These are phyloP conservation scores for Gloeopeniophorella convolvens DNA, from an alignment of 768 basidiomycete species.

Conservation along the genomic window DNA sequence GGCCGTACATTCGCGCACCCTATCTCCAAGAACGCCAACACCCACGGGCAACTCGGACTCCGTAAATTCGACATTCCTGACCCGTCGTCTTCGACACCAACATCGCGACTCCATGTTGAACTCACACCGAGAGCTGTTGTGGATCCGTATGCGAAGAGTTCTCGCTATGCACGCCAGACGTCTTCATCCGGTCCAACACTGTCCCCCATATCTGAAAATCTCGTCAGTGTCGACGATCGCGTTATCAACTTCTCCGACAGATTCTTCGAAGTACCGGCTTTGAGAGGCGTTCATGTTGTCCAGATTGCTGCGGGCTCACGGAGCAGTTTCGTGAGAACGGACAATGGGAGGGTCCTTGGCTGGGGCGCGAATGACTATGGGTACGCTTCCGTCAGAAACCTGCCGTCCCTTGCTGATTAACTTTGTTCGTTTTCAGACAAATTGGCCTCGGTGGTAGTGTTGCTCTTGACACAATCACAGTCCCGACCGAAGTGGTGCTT, in stretches of 20 bases:
- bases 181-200: constrained; percentile 31
- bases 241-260: constrained; percentile 60
- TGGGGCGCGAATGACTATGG: constrained; percentile 91
- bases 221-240: constrained; percentile 28
- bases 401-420: neutral
- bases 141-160: constrained; percentile 44
- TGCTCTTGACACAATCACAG: constrained; percentile 57
- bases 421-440: constrained; percentile 44
- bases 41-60: constrained; percentile 78
- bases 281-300: constrained; percentile 54
- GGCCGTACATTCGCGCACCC: constrained; percentile 81
- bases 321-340: constrained; percentile 67
- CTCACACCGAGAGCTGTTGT: constrained; percentile 49
- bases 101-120: constrained; percentile 40
- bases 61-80: constrained; percentile 51
- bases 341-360: constrained; percentile 66
- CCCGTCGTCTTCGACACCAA: constrained; percentile 24
- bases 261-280: constrained; percentile 71
- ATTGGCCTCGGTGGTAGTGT: constrained; percentile 67
- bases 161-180: constrained; percentile 34
- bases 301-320: constrained; percentile 69
- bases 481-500: constrained; percentile 81
- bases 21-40: constrained; percentile 66
- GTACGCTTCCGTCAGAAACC: no score
- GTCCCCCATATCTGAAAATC: constrained; percentile 13